A percentile compares a stretch with the other conserved stretches of the same genome.
phyloP scores from a whole-genome alignment of 108 stramenopile genomes.

The Discostella stelligeroides region DNA sequence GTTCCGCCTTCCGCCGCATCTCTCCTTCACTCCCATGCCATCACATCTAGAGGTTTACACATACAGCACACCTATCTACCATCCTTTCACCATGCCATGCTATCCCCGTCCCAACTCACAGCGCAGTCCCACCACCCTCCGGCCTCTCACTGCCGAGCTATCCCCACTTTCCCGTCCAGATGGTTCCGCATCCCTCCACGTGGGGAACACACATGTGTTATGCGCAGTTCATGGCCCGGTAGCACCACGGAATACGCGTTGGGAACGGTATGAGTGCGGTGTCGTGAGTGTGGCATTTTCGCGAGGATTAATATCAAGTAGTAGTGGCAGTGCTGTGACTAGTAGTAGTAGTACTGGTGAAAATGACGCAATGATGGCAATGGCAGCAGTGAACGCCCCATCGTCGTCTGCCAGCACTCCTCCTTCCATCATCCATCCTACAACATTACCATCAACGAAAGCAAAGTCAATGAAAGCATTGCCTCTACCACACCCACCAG shows the following conservation, averaged over 20 bases:
- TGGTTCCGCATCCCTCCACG: constrained; percentile 82
- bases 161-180: constrained; percentile 81
- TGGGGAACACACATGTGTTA: constrained; percentile 85
- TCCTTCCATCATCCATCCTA: no score
- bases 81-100: neutral
- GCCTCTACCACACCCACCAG: constrained; percentile 28
- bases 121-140: constrained; percentile 53
- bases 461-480: constrained; percentile 13
- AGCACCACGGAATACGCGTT: constrained; percentile 66
- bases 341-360: constrained; percentile 4
- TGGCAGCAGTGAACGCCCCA: constrained; percentile 14
- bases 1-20: no score
- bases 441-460: neutral
- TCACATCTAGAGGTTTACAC: no score
- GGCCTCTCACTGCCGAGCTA: constrained; percentile 86
- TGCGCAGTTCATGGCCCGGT: constrained; percentile 89
- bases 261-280: constrained; percentile 57
- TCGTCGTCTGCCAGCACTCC: neutral
- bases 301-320: constrained; percentile 43
- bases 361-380: constrained; percentile 9
- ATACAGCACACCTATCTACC: no score
- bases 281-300: constrained; percentile 74
- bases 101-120: neutral
- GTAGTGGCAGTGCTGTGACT: constrained; percentile 12
- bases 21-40: no score